Percentiles rank a stretch among this genome's conserved stretches.
Evolutionary conservation across 805 yeast genomes (phyloP).

Genomic region (Candida germanica): DNA sequence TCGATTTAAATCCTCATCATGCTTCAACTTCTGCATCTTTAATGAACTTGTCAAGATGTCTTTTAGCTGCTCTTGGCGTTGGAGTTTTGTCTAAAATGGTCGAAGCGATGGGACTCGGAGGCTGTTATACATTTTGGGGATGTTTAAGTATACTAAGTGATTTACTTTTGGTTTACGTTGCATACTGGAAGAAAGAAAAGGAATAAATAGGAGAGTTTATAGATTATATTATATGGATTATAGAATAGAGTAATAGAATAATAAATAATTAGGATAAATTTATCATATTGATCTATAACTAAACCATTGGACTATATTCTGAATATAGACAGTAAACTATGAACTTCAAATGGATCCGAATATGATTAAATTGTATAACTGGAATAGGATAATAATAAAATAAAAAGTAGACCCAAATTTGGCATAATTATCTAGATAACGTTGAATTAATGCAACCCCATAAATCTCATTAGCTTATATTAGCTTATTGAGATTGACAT

Average conservation of each 20-base stretch:
- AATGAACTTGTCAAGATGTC: conserved; percentile 69
- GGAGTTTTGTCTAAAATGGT: conserved; percentile 67
- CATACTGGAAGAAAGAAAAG: conserved; percentile 2
- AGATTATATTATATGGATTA: conserved; percentile 1
- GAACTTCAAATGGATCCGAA: too few species aligned
- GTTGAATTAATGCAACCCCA: too few species aligned
- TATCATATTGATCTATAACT: too few species aligned
- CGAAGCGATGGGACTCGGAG: conserved; percentile 59
- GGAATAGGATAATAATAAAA: too few species aligned
- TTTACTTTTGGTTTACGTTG: conserved; percentile 11
- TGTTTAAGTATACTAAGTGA: conserved; percentile 29
- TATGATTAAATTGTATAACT: too few species aligned
- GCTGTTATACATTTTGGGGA: conserved; percentile 72
- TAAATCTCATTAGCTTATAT: too few species aligned
- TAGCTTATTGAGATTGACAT: conserved; percentile 94
- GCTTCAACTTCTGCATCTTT: conserved; percentile 75
- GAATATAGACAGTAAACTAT: too few species aligned
- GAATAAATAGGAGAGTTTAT: background rate
- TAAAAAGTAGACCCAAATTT: too few species aligned
- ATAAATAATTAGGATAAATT: too few species aligned
- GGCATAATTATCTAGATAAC: too few species aligned
- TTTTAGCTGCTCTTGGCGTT: conserved; percentile 65
- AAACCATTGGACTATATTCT: too few species aligned
- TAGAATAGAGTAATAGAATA: background rate
- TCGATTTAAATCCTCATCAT: conserved; percentile 70